Base-by-base conservation (phyloP, 208 protist species). In the Acanthamoeba castellanii region DNA sequence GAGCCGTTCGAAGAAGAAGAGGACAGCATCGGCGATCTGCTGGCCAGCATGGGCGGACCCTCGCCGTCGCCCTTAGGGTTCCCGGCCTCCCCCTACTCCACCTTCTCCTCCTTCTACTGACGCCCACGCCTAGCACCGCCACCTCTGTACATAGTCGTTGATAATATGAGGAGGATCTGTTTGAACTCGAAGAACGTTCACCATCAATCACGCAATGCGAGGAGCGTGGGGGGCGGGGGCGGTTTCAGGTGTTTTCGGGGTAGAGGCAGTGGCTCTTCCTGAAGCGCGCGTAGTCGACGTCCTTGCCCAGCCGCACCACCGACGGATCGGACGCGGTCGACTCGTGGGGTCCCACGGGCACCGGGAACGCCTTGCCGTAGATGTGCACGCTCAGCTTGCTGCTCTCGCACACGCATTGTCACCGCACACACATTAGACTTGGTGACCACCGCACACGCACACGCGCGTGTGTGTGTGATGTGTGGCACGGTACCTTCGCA, bases 301-400 rank as follows among this genome's bases (percentile, higher is more conserved):
- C 57, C 16, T 47, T 27, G 37, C 45, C 42, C 45, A 52, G 14
- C 0, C 66, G 25, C 64, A 55, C 50, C 14, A 61, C 68, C 34
- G 88, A 93, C 32, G 45, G 27, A 20, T 93, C 50, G 27, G 84
- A 30, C 25, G 64, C 50, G 11, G 64, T 57, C 8, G 34, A 68
- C n/a, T 93, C 88, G 42, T 93, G 34, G 27, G 57, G 45, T 27
- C 47, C 88, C 47, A 3, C 88, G 32, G 88, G 88, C 64, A 93
- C 32, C 8, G 88, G 88, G 68, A 81, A 78, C 57, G 9, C 22
- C 22, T 93, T 93, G 34, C 88, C 88, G 50, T 81, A 93, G 22
- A 93, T 72, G 42, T 93, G 88, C 25, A 93, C 66, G 66, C 88
- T 93, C 59, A 93, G 61, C 64, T 93, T 93, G 88, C 88, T 93